Evolutionary conservation across 129 eudicot genomes (phyloP), one percentile per base, ranked within the genome.

Genomic region (Pseudognaphalium luteoalbum): DNA sequence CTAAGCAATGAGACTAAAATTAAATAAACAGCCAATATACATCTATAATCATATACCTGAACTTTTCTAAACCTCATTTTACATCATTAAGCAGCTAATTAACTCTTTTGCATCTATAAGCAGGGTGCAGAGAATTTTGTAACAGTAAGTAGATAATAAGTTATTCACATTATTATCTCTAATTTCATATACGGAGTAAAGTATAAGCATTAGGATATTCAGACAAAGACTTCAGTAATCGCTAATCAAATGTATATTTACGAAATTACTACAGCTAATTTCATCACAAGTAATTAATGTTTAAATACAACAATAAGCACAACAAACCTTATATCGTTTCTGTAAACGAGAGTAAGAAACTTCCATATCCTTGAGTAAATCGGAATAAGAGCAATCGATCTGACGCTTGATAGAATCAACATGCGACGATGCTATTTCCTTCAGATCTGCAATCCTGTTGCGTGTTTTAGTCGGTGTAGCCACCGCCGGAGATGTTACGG

Each of bases 311-410:
- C 68, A 21, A 62, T 29, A 29, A 62, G 39, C 37, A 62, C 3
- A 4, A 29, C 20, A 14, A 21, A 88, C 97, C 90, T 91, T 85
- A 77, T 72, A 52, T 58, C 96, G 90, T 66, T 91, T 91, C 25
- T 88, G 92, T 28, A 91, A 87, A n/a, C 97, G 90, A 77, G 82
- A 77, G 58, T 85, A 74, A 72, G 90, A 85, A 22, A 85, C 80
- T 22, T 91, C 90, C 7, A 76, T 39, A 16, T 91, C 97, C 85
- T 83, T 87, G 17, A 80, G 33, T 56, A 91, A 81, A 82, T 85
- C 96, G 2, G 84, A 39, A 67, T 91, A 86, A 56, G 92, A 88
- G 44, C 81, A 75, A 6, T 89, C 96, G 28, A 84, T 56, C 34
- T 79, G 88, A 8, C 83, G 74, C 89, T 85, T 91, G 37, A 91